Evolutionary conservation across 2,329 filamentous ascomycete species (phyloP).

Genomic region (Penicillium janthinellum): DNA sequence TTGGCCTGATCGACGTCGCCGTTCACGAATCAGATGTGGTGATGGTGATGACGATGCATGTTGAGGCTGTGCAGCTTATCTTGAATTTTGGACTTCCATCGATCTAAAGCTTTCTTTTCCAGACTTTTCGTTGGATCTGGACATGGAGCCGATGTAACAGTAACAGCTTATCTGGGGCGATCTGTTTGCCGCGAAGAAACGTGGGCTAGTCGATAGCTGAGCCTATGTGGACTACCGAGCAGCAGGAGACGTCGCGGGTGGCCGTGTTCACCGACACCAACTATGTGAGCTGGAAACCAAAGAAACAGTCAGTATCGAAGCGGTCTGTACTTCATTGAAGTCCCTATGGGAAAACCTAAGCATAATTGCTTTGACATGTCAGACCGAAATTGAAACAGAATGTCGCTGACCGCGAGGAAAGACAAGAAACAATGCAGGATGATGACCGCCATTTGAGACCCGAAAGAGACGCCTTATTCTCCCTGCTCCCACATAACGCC

Average conservation of each 20-base stretch:
- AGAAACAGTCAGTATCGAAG: background rate
- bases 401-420: background rate
- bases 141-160: background rate
- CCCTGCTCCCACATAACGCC: background rate
- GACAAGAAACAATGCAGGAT: background rate
- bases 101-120: background rate
- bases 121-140: background rate
- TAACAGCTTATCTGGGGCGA: background rate
- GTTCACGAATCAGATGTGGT: background rate
- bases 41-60: background rate
- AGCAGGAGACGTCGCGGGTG: background rate
- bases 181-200: background rate
- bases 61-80: background rate
- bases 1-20: slow-evolving; percentile 8
- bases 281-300: background rate
- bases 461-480: background rate
- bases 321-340: background rate
- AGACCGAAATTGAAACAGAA: background rate
- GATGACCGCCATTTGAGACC: background rate
- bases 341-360: background rate
- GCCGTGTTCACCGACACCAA: background rate
- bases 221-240: background rate
- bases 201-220: background rate
- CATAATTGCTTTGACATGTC: background rate
- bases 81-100: background rate